phyloP scores from a whole-genome alignment of 2,329 filamentous ascomycete genomes.

The Trichoderma hamatum region DNA sequence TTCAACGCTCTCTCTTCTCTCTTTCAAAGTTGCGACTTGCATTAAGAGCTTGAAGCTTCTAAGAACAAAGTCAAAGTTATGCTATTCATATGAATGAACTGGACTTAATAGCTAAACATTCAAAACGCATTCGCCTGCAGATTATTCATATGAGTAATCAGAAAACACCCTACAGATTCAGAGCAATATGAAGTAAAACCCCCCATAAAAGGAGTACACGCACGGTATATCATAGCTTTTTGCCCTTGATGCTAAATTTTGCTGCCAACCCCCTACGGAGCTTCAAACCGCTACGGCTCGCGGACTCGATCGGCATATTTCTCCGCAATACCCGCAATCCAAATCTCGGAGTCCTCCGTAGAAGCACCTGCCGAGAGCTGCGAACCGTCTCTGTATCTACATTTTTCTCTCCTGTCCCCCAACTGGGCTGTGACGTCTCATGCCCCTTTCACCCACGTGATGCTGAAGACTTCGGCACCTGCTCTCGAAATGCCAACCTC shows the following conservation, averaged over 20 bases:
- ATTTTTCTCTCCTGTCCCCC: background rate
- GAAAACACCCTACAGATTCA: background rate
- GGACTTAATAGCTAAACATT: background rate
- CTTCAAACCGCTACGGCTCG: background rate
- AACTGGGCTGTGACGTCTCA: background rate
- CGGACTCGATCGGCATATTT: background rate
- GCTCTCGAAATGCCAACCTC: conserved; percentile 51
- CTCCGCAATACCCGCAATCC: background rate
- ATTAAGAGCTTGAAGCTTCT: background rate
- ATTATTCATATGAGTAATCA: background rate
- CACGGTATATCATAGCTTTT: background rate
- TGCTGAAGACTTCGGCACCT: conserved; percentile 47
- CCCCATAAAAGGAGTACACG: background rate
- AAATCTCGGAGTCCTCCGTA: background rate
- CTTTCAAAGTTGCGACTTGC: background rate
- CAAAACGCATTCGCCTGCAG: background rate
- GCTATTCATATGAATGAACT: background rate
- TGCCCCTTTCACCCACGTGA: conserved; percentile 39
- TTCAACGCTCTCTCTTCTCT: no score
- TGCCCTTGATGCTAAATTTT: background rate
- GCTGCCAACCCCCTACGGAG: background rate
- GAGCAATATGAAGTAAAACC: background rate
- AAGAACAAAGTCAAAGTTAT: background rate
- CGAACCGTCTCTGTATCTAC: background rate
- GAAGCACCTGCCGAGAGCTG: background rate